Percentiles rank a stretch among this genome's conserved stretches.
Conservation (phyloP, 1,139 yeast genomes). For the Taphrina communis region DNA sequence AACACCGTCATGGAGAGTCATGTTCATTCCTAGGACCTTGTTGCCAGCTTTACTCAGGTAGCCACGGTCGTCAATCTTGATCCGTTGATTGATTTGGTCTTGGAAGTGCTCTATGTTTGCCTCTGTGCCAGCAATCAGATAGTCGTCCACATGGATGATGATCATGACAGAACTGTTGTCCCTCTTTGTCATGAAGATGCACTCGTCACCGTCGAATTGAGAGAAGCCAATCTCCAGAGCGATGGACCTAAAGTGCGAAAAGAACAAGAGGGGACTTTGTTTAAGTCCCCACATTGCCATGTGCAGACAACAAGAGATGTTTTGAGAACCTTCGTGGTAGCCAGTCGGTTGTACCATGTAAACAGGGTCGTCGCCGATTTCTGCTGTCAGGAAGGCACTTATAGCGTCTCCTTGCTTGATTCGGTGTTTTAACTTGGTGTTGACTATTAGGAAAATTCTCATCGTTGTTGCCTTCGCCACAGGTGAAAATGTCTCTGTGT, state of each 20-base stretch:
- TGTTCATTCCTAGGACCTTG: not conserved
- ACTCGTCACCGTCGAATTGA: not conserved
- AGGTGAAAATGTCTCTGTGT: not conserved
- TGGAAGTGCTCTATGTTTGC: not conserved
- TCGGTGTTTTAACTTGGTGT: not conserved
- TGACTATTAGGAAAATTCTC: not conserved
- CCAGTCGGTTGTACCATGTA: not conserved
- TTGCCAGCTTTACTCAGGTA: not conserved
- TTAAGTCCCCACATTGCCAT: conserved; percentile 3
- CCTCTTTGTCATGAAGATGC: no score
- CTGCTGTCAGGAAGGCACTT: not conserved
- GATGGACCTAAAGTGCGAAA: no score
- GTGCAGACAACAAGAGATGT: no score
- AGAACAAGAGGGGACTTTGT: no score
- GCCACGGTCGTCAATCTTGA: not conserved
- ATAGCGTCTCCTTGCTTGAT: not conserved
- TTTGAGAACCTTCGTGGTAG: no score
- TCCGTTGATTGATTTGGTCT: not conserved
- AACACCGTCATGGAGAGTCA: not conserved
- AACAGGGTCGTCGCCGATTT: not conserved
- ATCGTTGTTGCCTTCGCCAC: not conserved
- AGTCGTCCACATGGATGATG: not conserved
- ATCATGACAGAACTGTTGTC: no score
- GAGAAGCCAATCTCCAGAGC: no score
- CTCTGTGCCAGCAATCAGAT: not conserved